phyloP scores from a whole-genome alignment of 345 rosid genomes.

The Linum tenue region DNA sequence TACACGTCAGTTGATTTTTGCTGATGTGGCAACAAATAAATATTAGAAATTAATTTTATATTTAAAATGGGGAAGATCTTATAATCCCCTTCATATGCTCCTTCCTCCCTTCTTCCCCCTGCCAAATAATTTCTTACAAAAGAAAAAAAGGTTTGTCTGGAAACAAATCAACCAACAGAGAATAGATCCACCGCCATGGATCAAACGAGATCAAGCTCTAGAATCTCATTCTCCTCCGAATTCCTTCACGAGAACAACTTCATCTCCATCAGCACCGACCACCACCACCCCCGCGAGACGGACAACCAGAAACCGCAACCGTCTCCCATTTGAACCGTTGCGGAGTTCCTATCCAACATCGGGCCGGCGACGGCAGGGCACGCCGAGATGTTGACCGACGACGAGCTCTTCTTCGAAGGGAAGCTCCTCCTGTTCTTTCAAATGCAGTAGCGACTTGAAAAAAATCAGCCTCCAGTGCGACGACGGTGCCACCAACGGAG shows the following conservation, averaged over 20 bases:
- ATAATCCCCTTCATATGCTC: no score
- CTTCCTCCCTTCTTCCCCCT: no score
- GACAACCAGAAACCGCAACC: slow-evolving; percentile 19
- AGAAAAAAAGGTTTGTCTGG: no score
- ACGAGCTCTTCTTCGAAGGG: slow-evolving; percentile 84
- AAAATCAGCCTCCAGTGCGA: slow-evolving; percentile 34
- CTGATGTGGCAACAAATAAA: no score
- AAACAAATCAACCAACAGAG: no score
- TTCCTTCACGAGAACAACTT: slow-evolving; percentile 38
- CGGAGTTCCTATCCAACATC: slow-evolving; percentile 60
- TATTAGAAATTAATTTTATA: no score
- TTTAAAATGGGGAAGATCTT: no score
- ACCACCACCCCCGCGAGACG: slow-evolving; percentile 15
- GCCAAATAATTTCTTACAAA: no score
- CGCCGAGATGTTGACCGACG: slow-evolving; percentile 53
- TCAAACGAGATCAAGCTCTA: no score
- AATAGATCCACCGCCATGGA: no score
- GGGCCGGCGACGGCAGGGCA: slow-evolving; percentile 39
- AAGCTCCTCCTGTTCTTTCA: slow-evolving; percentile 88
- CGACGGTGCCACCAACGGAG: slow-evolving; percentile 21
- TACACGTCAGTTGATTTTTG: no score
- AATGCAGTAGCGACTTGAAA: slow-evolving; percentile 55
- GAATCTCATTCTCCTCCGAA: no score
- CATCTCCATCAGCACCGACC: slow-evolving; percentile 67
- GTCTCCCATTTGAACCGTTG: background rate